Conservation (phyloP, 441 rosid species). For the Adansonia gregorii region DNA sequence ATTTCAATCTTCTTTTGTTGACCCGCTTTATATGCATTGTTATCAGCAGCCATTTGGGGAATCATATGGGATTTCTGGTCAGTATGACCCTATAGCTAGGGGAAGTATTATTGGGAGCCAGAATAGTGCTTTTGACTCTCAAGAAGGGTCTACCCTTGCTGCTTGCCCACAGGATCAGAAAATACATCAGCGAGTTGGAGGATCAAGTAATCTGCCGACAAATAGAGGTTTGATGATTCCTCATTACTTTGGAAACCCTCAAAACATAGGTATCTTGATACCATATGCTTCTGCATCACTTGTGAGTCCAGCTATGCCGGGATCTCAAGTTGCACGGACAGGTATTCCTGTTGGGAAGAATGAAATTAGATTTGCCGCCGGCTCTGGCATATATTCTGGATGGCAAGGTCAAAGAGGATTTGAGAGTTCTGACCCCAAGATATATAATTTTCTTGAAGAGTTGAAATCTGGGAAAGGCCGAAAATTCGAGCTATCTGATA, state of each 20-base stretch:
- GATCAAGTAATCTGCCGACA: constrained; percentile 32
- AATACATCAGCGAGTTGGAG: constrained; percentile 40
- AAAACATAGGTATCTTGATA: constrained; percentile 51
- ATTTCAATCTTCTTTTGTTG: constrained; percentile 19
- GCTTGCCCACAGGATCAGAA: constrained; percentile 43
- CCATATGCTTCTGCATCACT: constrained; percentile 48
- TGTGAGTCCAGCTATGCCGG: constrained; percentile 36
- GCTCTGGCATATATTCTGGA: constrained; percentile 48
- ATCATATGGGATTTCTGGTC: constrained; percentile 40
- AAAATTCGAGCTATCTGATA: constrained; percentile 69
- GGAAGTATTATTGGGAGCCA: constrained; percentile 40
- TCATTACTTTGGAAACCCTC: constrained; percentile 42
- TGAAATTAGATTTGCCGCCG: constrained; percentile 39
- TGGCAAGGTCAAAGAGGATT: constrained; percentile 55
- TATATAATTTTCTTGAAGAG: constrained; percentile 70
- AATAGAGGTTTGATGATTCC: constrained; percentile 39
- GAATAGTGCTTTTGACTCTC: constrained; percentile 38
- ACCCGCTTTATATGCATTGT: constrained; percentile 54
- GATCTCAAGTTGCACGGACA: constrained; percentile 42
- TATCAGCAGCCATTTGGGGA: constrained; percentile 56
- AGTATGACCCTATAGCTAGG: constrained; percentile 40
- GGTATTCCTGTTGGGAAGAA: constrained; percentile 35
- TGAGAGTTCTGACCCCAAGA: constrained; percentile 44
- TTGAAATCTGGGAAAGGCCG: constrained; percentile 68
- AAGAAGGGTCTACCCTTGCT: constrained; percentile 40